A percentile compares a stretch with the other conserved stretches of the same genome.
These are phyloP conservation scores for Lyophyllum semitale DNA, from an alignment of 768 basidiomycete genomes.

Conservation along the genomic window DNA sequence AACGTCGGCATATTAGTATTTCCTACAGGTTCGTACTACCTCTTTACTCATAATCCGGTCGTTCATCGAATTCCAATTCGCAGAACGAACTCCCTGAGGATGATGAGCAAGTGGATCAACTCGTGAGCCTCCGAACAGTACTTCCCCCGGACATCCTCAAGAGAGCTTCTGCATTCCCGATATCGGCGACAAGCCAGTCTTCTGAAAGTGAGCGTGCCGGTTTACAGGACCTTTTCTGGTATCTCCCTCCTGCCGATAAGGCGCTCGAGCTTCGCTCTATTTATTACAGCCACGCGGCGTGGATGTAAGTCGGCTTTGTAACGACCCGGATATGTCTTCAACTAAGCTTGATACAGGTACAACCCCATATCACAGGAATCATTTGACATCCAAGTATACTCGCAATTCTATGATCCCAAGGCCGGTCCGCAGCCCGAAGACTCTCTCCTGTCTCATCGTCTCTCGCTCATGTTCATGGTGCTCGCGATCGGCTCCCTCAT, in stretches of 20 bases:
- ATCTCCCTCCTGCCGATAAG: conserved; percentile 62
- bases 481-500: conserved; percentile 68
- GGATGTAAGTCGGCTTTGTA: conserved; percentile 54
- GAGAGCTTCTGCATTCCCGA: conserved; percentile 67
- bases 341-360: conserved; percentile 47
- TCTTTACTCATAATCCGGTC: not conserved
- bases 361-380: conserved; percentile 62
- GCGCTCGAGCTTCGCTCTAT: conserved; percentile 62
- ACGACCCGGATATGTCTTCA: not conserved
- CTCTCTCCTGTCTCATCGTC: conserved; percentile 55
- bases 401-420: conserved; percentile 55
- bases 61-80: conserved; percentile 14
- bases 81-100: conserved; percentile 66
- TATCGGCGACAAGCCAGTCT: conserved; percentile 43
- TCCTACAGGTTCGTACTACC: conserved; percentile 54
- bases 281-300: conserved; percentile 66
- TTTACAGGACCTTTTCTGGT: conserved; percentile 64
- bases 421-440: conserved; percentile 48
- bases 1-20: conserved; percentile 49
- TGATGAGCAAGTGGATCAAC: conserved; percentile 49
- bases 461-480: conserved; percentile 66
- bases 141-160: conserved; percentile 65
- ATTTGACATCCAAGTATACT: conserved; percentile 62
- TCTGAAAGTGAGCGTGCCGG: conserved; percentile 44
- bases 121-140: conserved; percentile 51